These are phyloP conservation scores for Bromus sterilis DNA, from an alignment of 176 grass and related monocot genomes.

Conservation along the genomic window DNA sequence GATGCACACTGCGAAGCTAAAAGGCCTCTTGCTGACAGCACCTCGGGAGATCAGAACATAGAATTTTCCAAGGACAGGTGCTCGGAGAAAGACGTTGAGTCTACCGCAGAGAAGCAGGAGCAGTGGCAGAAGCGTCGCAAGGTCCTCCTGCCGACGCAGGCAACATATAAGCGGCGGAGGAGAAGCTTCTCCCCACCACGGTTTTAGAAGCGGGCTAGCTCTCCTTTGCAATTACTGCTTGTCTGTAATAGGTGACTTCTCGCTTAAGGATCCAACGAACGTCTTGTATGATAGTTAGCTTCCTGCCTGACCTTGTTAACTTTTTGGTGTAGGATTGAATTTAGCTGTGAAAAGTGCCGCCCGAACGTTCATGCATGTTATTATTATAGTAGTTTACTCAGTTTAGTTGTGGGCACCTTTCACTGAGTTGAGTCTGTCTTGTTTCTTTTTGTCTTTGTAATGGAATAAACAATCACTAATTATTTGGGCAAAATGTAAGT, in stretches of 20 bases:
- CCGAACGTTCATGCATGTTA: too few relatives aligned
- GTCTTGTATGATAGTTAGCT: neutral
- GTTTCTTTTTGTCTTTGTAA: too few relatives aligned
- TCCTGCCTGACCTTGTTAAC: neutral
- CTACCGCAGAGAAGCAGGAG: slow-evolving; percentile 21
- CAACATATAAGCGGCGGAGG: slow-evolving; percentile 31
- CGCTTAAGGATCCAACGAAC: neutral
- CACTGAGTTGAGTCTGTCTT: too few relatives aligned
- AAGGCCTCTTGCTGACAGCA: neutral
- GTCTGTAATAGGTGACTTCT: neutral
- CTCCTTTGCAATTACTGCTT: neutral
- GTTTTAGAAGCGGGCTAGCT: neutral
- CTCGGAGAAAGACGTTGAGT: slow-evolving; percentile 11
- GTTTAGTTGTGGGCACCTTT: too few relatives aligned
- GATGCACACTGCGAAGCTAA: slow-evolving; percentile 5
- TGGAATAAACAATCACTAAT: too few relatives aligned
- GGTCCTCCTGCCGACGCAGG: neutral
- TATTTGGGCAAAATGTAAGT: too few relatives aligned
- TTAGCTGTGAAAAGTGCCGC: neutral
- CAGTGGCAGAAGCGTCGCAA: slow-evolving; percentile 60
- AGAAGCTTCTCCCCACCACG: slow-evolving; percentile 27
- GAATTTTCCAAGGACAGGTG: slow-evolving; percentile 10
- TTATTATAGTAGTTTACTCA: too few relatives aligned
- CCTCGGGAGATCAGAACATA: neutral
- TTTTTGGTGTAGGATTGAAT: neutral